These are phyloP conservation scores for Nematocida homosporus DNA, from an alignment of 371 early-diverging fungal genomes.

Conservation along the genomic window DNA sequence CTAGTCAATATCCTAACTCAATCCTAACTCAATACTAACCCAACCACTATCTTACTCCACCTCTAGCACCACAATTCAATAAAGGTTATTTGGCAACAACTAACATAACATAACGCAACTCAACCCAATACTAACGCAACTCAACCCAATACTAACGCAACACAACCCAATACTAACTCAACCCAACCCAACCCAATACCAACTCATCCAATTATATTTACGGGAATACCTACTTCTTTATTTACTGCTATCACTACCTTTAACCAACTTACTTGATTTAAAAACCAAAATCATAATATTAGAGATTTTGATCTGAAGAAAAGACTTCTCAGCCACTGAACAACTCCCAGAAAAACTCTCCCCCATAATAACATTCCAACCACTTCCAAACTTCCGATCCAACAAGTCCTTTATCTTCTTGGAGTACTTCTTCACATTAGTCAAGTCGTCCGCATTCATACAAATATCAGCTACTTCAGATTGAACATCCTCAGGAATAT, in stretches of 20 bases:
- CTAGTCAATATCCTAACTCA: too few relatives aligned
- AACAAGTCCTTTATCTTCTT: constrained; percentile 56
- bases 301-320: constrained; percentile 32
- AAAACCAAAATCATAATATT: constrained; percentile 34
- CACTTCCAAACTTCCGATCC: constrained; percentile 61
- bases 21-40: too few relatives aligned
- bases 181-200: too few relatives aligned
- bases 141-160: too few relatives aligned
- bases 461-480: constrained; percentile 46
- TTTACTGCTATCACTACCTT: neutral
- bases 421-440: neutral
- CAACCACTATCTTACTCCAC: too few relatives aligned
- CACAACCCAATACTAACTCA: too few relatives aligned
- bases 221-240: too few relatives aligned
- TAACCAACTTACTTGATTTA: constrained; percentile 14
- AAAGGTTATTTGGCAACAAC: too few relatives aligned
- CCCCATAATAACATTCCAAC: constrained; percentile 67
- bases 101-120: too few relatives aligned
- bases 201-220: too few relatives aligned
- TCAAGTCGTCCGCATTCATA: neutral
- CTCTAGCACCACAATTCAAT: too few relatives aligned
- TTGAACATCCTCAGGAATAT: constrained; percentile 36
- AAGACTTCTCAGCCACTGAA: constrained; percentile 28
- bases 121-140: too few relatives aligned
- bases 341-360: constrained; percentile 63